A percentile compares a stretch with the other conserved stretches of the same genome.
These are phyloP conservation scores for Alternaria triticina DNA, from an alignment of 2,329 filamentous ascomycete species.

Conservation along the genomic window DNA sequence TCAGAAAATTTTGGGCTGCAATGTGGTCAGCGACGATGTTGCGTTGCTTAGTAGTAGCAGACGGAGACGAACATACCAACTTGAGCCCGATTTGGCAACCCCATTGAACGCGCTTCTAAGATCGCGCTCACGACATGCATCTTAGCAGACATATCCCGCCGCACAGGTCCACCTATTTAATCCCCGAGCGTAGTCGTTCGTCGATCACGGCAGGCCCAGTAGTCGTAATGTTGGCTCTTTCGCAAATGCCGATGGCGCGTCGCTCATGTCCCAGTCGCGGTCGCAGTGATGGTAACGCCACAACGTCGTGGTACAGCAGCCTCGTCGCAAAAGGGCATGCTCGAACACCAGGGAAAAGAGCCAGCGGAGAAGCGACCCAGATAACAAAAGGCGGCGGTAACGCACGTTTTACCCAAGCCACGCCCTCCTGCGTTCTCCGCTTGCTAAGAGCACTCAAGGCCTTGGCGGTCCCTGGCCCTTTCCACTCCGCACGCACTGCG, in stretches of 20 bases:
- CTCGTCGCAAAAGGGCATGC: not conserved
- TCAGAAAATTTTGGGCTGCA: conserved; percentile 30
- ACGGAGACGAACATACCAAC: not conserved
- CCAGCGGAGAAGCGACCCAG: not conserved
- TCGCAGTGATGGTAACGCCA: not conserved
- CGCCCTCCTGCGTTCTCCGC: conserved; percentile 5
- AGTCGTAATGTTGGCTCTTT: not conserved
- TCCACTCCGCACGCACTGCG: conserved; percentile 5
- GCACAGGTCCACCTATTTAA: not conserved
- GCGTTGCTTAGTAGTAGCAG: not conserved
- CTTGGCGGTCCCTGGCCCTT: conserved; percentile 9
- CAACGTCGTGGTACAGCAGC: not conserved
- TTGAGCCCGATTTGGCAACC: not conserved
- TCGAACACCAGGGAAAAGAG: not conserved
- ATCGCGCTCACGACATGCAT: not conserved
- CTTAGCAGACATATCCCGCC: not conserved
- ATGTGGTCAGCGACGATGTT: not conserved
- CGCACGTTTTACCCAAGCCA: conserved; percentile 8
- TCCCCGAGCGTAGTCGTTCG: not conserved
- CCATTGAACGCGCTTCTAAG: not conserved
- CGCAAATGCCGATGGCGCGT: not conserved
- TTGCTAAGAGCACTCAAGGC: conserved; percentile 14
- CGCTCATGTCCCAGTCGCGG: not conserved
- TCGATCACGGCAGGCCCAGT: not conserved
- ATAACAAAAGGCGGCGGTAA: not conserved